Conservation (phyloP, 495 filamentous ascomycete species). For the Eremomyces bilateralis region DNA sequence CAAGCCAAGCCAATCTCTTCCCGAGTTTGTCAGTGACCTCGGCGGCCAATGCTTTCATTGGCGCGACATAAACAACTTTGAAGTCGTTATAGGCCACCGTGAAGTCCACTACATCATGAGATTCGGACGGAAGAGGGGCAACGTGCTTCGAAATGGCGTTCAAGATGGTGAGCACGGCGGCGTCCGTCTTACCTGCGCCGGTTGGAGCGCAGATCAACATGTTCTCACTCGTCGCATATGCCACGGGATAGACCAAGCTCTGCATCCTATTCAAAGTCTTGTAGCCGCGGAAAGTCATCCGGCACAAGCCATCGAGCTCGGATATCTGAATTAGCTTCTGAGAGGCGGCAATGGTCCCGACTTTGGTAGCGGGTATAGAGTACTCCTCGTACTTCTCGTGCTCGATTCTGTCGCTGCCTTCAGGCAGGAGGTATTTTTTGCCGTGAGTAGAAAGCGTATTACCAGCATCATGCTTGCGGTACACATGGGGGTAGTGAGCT, state of each 20-base stretch:
- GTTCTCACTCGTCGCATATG: slow-evolving; percentile 89
- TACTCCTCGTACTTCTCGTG: slow-evolving; percentile 63
- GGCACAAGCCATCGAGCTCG: slow-evolving; percentile 75
- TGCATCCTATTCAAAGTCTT: slow-evolving; percentile 93
- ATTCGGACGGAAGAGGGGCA: slow-evolving; percentile 50
- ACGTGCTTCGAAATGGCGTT: slow-evolving; percentile 75
- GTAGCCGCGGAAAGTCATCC: slow-evolving; percentile 84
- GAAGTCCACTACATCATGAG: slow-evolving; percentile 55
- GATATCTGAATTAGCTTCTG: slow-evolving; percentile 57
- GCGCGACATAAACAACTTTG: slow-evolving; percentile 95
- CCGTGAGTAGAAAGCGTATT: slow-evolving; percentile 61
- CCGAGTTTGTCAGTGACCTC: slow-evolving; percentile 90
- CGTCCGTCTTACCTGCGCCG: slow-evolving; percentile 96
- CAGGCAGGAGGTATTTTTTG: slow-evolving; percentile 39
- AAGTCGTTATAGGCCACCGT: slow-evolving; percentile 65
- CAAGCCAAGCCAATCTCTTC: slow-evolving; percentile 84
- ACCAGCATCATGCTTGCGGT: slow-evolving; percentile 55
- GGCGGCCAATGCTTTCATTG: slow-evolving; percentile 92
- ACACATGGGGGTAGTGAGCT: slow-evolving; percentile 76
- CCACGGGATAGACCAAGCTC: slow-evolving; percentile 84
- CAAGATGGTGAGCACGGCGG: slow-evolving; percentile 87
- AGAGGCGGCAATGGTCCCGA: slow-evolving; percentile 46
- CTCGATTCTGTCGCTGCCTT: slow-evolving; percentile 14
- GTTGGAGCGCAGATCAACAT: slow-evolving; percentile 98
- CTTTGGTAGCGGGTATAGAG: slow-evolving; percentile 56